A percentile compares a stretch with the other conserved stretches of the same genome.
Evolutionary conservation across 2,329 filamentous ascomycete genomes (phyloP).

Genomic region (Hymenoscyphus infarciens): DNA sequence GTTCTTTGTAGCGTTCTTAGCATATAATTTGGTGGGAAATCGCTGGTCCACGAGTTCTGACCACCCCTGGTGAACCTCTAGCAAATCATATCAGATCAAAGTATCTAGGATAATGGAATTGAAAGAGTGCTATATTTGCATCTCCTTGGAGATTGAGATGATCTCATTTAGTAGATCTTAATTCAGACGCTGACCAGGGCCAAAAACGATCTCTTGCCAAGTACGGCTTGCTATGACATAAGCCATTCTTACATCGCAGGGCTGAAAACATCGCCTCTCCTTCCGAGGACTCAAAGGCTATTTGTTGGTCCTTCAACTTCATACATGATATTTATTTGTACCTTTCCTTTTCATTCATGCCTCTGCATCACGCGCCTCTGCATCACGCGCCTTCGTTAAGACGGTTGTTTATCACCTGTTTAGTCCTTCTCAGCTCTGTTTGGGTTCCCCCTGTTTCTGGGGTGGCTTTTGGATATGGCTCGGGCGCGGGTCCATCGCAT

Average conservation of each 20-base stretch:
- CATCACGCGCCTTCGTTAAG: not conserved
- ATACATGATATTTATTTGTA: too few relatives aligned
- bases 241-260: not conserved
- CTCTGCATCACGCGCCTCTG: not conserved
- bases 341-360: not conserved
- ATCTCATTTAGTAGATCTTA: not conserved
- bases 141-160: too few relatives aligned
- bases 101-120: too few relatives aligned
- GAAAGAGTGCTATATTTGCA: too few relatives aligned
- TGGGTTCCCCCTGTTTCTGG: not conserved
- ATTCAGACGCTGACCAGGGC: not conserved
- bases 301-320: too few relatives aligned
- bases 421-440: not conserved
- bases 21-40: too few relatives aligned
- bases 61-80: too few relatives aligned
- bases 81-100: too few relatives aligned
- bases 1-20: too few relatives aligned
- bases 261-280: not conserved
- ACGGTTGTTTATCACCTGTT: not conserved
- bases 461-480: too few relatives aligned
- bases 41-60: too few relatives aligned
- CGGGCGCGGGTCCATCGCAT: too few relatives aligned
- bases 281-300: not conserved
- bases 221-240: not conserved
- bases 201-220: not conserved